These are phyloP conservation scores for Cryptococcus amylolentus DNA, from an alignment of 1,284 basidiomycete species.

Conservation along the genomic window DNA sequence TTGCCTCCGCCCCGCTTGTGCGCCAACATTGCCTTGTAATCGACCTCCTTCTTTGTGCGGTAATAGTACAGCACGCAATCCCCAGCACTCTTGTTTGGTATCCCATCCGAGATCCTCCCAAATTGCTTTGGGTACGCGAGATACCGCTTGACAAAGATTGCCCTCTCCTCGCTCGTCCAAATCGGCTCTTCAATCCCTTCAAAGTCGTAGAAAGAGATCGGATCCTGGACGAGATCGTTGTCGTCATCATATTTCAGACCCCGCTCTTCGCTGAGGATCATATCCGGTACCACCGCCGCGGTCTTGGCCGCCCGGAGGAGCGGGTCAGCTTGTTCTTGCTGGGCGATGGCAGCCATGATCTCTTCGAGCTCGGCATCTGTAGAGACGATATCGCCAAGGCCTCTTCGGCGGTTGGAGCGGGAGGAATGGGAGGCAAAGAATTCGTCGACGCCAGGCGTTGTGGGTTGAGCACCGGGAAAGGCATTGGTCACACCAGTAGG, in stretches of 20 bases:
- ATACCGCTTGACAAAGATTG: slow-evolving; percentile 75
- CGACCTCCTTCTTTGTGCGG: slow-evolving; percentile 86
- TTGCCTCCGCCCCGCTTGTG: slow-evolving; percentile 58
- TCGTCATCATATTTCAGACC: slow-evolving; percentile 70
- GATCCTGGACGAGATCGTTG: slow-evolving; percentile 75
- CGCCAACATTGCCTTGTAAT: slow-evolving; percentile 62
- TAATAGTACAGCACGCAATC: slow-evolving; percentile 96
- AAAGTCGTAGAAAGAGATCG: slow-evolving; percentile 71
- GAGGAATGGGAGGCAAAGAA: slow-evolving; percentile 14
- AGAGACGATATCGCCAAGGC: slow-evolving; percentile 69
- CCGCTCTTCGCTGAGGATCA: slow-evolving; percentile 70
- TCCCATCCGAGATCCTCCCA: slow-evolving; percentile 65
- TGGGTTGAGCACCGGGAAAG: background rate
- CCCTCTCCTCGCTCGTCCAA: slow-evolving; percentile 85
- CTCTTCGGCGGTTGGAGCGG: slow-evolving; percentile 32
- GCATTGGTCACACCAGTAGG: slow-evolving; percentile 20
- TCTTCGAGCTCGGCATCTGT: slow-evolving; percentile 97
- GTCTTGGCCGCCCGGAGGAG: slow-evolving; percentile 80
- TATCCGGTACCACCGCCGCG: slow-evolving; percentile 86
- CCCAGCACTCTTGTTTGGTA: slow-evolving; percentile 79
- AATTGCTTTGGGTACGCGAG: slow-evolving; percentile 90
- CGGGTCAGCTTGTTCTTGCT: slow-evolving; percentile 87
- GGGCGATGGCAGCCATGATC: slow-evolving; percentile 87
- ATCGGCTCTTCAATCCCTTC: slow-evolving; percentile 63
- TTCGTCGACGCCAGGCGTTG: slow-evolving; percentile 35